Conservation (phyloP, 2,329 filamentous ascomycete genomes). For the Moelleriella libera region DNA sequence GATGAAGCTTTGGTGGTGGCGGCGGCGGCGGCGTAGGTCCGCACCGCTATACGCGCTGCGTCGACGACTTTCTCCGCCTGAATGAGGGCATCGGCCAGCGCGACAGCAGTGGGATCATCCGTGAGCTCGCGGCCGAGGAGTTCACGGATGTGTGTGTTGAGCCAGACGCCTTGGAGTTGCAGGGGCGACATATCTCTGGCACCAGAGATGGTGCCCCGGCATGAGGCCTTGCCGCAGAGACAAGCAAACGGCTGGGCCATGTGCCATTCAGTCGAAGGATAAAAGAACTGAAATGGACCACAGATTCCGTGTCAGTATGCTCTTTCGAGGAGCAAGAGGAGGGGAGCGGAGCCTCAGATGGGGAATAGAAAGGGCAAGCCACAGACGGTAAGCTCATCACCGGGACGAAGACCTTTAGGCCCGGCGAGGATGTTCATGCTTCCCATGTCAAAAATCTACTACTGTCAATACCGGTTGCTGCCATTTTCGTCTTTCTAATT, state of each 20-base stretch:
- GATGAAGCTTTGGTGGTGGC: not conserved
- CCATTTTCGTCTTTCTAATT: too few species aligned
- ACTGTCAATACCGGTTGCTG: not conserved
- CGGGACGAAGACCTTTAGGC: slow-evolving; percentile 36
- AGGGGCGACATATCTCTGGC: slow-evolving; percentile 42
- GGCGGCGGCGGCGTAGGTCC: slow-evolving; percentile 18
- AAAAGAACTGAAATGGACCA: slow-evolving; percentile 43
- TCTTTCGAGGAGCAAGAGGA: too few species aligned
- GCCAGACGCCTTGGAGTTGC: slow-evolving; percentile 43
- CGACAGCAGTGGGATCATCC: slow-evolving; percentile 24
- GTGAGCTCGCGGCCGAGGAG: slow-evolving; percentile 29
- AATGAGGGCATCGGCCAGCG: slow-evolving; percentile 26
- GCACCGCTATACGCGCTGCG: slow-evolving; percentile 27
- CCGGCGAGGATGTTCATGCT: slow-evolving; percentile 43
- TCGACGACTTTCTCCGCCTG: slow-evolving; percentile 33
- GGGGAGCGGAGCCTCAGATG: not conserved
- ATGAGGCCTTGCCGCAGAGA: slow-evolving; percentile 41
- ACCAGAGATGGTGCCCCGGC: slow-evolving; percentile 47
- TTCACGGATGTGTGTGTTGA: slow-evolving; percentile 46
- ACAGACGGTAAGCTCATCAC: slow-evolving; percentile 43
- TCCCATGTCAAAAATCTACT: slow-evolving; percentile 45
- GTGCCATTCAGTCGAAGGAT: slow-evolving; percentile 60
- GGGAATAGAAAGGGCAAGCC: not conserved
- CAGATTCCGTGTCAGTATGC: not conserved
- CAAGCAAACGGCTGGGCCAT: slow-evolving; percentile 63